These are phyloP conservation scores for Coemansia sp. DNA, from an alignment of 192 early-diverging fungal species.

Conservation along the genomic window DNA sequence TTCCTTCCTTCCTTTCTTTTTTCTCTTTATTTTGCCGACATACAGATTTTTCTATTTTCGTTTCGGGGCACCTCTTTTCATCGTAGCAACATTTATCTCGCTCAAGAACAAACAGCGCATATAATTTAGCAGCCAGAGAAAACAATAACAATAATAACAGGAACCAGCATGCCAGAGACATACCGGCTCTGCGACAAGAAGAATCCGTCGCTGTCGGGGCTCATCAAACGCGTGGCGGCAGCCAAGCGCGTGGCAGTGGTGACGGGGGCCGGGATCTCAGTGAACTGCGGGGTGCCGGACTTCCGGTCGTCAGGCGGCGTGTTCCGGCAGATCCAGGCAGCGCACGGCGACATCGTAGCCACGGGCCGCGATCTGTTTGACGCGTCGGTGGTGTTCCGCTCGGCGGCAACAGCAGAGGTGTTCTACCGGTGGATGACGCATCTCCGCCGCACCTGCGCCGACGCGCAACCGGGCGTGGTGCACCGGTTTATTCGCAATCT, in stretches of 20 bases:
- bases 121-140: not conserved
- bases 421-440: constrained; percentile 82
- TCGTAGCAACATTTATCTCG: too few species aligned
- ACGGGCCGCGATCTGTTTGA: constrained; percentile 93
- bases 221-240: constrained; percentile 39
- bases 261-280: constrained; percentile 89
- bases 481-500: constrained; percentile 82
- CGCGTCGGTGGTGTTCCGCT: constrained; percentile 75
- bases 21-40: not conserved
- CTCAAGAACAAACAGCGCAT: too few species aligned
- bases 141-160: not conserved
- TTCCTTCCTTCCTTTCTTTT: constrained; percentile 3
- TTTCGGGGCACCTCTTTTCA: not conserved
- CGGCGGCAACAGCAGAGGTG: constrained; percentile 60
- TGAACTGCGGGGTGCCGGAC: constrained; percentile 95
- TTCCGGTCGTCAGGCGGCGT: constrained; percentile 94
- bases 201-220: constrained; percentile 9
- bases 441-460: constrained; percentile 68
- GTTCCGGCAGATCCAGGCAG: constrained; percentile 74
- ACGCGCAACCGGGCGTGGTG: constrained; percentile 74
- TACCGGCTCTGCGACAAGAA: constrained; percentile 13
- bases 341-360: constrained; percentile 67
- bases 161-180: constrained; percentile 37
- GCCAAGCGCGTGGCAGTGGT: constrained; percentile 54
- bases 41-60: not conserved